Evolutionary conservation across 75 land plant genomes (phyloP), one percentile per base, ranked within the genome.

Genomic region (Selaginella moellendorffii): DNA sequence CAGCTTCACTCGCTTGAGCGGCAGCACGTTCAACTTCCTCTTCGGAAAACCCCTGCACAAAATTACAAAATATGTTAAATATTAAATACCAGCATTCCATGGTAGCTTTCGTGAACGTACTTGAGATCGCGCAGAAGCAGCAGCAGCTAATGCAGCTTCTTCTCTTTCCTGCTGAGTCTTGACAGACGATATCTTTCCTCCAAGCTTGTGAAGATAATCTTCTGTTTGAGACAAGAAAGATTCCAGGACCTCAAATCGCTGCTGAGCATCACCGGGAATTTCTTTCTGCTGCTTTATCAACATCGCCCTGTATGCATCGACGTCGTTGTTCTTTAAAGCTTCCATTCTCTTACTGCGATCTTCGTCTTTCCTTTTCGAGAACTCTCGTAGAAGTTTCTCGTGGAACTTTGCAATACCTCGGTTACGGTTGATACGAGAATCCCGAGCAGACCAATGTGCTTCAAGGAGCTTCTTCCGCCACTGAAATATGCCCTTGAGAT

Each of bases 271-370:
- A 56, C 97, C 99, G n/a, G 84, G 86, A 2, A 90, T 70, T 68
- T 80, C 83, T 20, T 76, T 86, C 69, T 95, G 99, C 69, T 95
- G 99, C 71, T 95, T 83, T 53, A 80, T 59, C 65, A 95, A 65
- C 46, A 36, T 36, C 36, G 90, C 88, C 27, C 97, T 75, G 53
- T 95, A 95, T 54, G 97, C 82, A 68, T 95, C 97, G 19, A 95
- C 97, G 70, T 95, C 99, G 81, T 95, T 95, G 62, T 95, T 95
- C 71, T 95, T 95, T 78, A 95, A 79, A 0, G 99, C 99, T 61
- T 95, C 99, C 99, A 95, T 95, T 66, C 99, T 80, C 76, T 79
- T 86, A 61, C 76, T 86, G 19, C 97, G 70, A 58, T 79, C 97
- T 68, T 95, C 99, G 82, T 90, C 99, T 65, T 87, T 90, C 58